Conservation (phyloP, 2,329 filamentous ascomycete genomes). For the Conoideocrella luteorostrata region DNA sequence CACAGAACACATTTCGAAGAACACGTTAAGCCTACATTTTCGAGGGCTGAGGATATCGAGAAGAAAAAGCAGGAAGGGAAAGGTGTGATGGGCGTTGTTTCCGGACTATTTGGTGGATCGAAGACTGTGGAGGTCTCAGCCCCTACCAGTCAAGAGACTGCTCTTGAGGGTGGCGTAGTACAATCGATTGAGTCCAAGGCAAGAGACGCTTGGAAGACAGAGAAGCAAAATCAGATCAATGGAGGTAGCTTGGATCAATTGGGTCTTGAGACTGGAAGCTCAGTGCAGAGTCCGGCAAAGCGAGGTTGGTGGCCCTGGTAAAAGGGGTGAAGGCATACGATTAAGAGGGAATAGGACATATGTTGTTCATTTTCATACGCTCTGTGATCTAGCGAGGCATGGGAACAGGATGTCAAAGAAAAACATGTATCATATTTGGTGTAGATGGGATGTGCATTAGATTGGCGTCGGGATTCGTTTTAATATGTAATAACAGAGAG, state of each 20-base stretch:
- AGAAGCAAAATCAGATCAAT: slow-evolving; percentile 43
- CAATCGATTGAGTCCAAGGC: slow-evolving; percentile 31
- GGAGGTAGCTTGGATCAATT: slow-evolving; percentile 47
- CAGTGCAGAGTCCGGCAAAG: slow-evolving; percentile 26
- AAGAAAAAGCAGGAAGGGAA: slow-evolving; percentile 23
- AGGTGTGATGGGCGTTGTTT: slow-evolving; percentile 29
- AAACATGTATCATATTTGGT: slow-evolving; percentile 36
- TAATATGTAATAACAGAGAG: slow-evolving; percentile 26
- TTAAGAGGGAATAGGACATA: not conserved
- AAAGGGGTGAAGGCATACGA: slow-evolving; percentile 11
- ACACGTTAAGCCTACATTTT: slow-evolving; percentile 25
- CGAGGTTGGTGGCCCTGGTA: slow-evolving; percentile 44
- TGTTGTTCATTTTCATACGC: not conserved
- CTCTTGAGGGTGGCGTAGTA: slow-evolving; percentile 13
- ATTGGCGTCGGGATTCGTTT: slow-evolving; percentile 33
- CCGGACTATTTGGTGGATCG: slow-evolving; percentile 21
- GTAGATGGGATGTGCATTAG: slow-evolving; percentile 39
- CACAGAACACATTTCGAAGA: slow-evolving; percentile 31
- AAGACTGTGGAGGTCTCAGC: slow-evolving; percentile 5
- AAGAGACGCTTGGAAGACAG: slow-evolving; percentile 38
- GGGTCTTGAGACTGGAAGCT: slow-evolving; percentile 29
- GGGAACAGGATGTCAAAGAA: slow-evolving; percentile 6
- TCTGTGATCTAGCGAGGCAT: slow-evolving; percentile 9
- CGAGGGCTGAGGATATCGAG: slow-evolving; percentile 14
- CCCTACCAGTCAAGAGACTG: slow-evolving; percentile 14